phyloP scores from a whole-genome alignment of 768 basidiomycete genomes.

The Pluteus cervinus region DNA sequence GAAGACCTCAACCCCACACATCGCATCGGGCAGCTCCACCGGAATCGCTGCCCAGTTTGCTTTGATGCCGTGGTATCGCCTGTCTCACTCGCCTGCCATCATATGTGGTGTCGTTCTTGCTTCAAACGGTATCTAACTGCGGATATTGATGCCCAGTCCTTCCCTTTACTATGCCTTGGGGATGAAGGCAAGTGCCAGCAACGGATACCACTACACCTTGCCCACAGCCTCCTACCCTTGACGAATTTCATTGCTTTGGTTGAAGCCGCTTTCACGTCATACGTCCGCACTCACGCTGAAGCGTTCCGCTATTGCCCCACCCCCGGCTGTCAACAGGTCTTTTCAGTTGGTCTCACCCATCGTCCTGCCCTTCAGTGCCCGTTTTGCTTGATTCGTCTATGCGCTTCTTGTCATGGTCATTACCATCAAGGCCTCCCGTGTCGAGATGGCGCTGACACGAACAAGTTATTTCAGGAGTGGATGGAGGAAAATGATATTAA shows the following conservation, averaged over 20 bases:
- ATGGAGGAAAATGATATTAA: conserved; percentile 58
- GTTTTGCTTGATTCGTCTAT: conserved; percentile 65
- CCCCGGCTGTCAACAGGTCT: conserved; percentile 72
- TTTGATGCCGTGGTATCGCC: conserved; percentile 50
- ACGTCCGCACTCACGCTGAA: conserved; percentile 51
- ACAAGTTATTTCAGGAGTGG: conserved; percentile 61
- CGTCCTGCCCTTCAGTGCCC: conserved; percentile 63
- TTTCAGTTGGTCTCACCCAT: no score
- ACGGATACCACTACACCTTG: conserved; percentile 47
- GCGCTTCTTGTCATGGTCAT: conserved; percentile 48
- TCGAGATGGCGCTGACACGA: conserved; percentile 48
- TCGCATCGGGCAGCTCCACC: no score
- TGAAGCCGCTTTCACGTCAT: conserved; percentile 52
- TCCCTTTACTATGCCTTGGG: conserved; percentile 76
- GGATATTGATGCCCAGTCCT: conserved; percentile 48
- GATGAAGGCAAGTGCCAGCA: conserved; percentile 51
- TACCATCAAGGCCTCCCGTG: conserved; percentile 68
- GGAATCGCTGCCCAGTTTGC: conserved; percentile 72
- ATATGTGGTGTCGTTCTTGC: conserved; percentile 64
- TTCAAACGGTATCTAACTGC: conserved; percentile 52
- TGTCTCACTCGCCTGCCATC: conserved; percentile 54
- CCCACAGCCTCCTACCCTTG: conserved; percentile 42
- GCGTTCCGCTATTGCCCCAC: conserved; percentile 76
- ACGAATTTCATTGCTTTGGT: conserved; percentile 50
- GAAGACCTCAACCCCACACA: no score